Percentiles rank a stretch among this genome's conserved stretches.
Conservation (phyloP, 2,329 filamentous ascomycete genomes). For the Leptographium procerum region DNA sequence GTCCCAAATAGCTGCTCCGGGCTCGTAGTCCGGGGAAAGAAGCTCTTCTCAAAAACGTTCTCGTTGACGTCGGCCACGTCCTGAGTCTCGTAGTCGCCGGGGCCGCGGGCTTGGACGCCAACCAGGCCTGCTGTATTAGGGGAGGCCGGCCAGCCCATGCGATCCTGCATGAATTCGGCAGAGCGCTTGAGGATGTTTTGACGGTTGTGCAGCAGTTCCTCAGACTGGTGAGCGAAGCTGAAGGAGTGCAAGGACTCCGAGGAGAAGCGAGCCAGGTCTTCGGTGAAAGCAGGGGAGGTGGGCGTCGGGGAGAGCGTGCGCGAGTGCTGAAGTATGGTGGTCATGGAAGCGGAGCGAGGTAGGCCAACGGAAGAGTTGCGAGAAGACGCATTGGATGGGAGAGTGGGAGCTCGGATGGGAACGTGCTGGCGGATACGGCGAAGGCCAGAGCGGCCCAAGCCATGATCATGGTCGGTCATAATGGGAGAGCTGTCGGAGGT, state of each 20-base stretch:
- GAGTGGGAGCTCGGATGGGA: constrained; percentile 50
- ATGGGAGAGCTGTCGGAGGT: constrained; percentile 55
- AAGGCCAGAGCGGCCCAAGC: constrained; percentile 72
- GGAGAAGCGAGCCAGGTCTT: constrained; percentile 86
- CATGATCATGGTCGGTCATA: constrained; percentile 78
- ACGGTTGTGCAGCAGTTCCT: constrained; percentile 80
- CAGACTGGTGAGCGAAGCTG: constrained; percentile 91
- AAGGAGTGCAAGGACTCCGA: constrained; percentile 96
- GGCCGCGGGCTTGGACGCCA: constrained; percentile 70
- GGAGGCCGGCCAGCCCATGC: constrained; percentile 63
- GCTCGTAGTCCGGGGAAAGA: constrained; percentile 44
- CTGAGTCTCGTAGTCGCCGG: constrained; percentile 77
- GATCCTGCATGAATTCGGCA: constrained; percentile 93
- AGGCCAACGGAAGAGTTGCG: constrained; percentile 43
- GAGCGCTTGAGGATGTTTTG: constrained; percentile 90
- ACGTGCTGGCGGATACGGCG: constrained; percentile 88
- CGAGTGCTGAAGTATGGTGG: constrained; percentile 44
- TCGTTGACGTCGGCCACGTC: constrained; percentile 78
- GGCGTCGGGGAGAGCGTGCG: constrained; percentile 39
- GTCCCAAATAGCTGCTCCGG: constrained; percentile 29
- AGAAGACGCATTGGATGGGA: constrained; percentile 53
- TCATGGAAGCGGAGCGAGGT: constrained; percentile 63
- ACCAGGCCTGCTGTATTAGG: constrained; percentile 65
- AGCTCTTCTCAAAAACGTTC: constrained; percentile 80
- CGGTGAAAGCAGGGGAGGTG: constrained; percentile 64